These are phyloP conservation scores for Melampsora americana DNA, from an alignment of 1,284 basidiomycete genomes.

Conservation along the genomic window DNA sequence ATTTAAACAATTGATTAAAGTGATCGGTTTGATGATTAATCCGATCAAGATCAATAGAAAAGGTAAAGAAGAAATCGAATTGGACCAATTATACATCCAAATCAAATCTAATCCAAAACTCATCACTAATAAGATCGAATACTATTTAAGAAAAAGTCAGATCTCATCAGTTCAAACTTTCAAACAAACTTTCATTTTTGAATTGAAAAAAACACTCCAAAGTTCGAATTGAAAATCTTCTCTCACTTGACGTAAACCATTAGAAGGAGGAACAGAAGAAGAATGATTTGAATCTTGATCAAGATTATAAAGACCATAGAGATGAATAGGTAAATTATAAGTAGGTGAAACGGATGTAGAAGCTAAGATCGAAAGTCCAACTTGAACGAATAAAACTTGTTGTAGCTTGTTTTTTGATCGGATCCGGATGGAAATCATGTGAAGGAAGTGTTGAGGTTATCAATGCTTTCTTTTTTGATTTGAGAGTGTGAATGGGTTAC, in stretches of 20 bases:
- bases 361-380: constrained; percentile 29
- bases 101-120: constrained; percentile 15
- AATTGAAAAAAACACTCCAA: no score
- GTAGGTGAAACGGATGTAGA: constrained; percentile 25
- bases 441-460: no score
- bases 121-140: constrained; percentile 15
- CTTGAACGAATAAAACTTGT: constrained; percentile 35
- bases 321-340: constrained; percentile 38
- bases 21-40: constrained; percentile 33
- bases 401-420: no score
- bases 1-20: constrained; percentile 18
- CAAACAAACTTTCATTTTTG: no score
- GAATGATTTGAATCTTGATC: constrained; percentile 22
- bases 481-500: no score
- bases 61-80: constrained; percentile 16
- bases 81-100: constrained; percentile 33
- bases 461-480: no score
- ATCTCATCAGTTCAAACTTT: no score
- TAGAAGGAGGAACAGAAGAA: constrained; percentile 7
- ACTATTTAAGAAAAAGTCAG: constrained; percentile 17
- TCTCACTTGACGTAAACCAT: constrained; percentile 35
- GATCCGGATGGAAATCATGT: no score
- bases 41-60: constrained; percentile 32
- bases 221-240: no score
- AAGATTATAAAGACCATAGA: constrained; percentile 37